These are phyloP conservation scores for Cladosporium sp. DNA, from an alignment of 2,329 filamentous ascomycete species.

Conservation along the genomic window DNA sequence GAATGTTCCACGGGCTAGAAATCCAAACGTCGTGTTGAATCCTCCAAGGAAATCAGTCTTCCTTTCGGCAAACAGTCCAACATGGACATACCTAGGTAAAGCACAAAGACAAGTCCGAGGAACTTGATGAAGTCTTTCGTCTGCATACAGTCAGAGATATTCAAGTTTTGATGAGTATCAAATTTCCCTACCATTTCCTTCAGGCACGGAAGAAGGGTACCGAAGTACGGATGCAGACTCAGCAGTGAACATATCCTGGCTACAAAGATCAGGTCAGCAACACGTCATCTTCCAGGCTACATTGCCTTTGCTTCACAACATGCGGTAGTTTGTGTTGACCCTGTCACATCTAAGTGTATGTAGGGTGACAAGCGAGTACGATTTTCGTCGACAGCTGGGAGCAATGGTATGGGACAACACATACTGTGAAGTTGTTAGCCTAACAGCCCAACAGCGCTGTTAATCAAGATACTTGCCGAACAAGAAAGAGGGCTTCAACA, in stretches of 20 bases:
- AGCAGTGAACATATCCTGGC: slow-evolving; percentile 76
- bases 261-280: too few species aligned
- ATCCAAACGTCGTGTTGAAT: slow-evolving; percentile 81
- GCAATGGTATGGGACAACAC: too few species aligned
- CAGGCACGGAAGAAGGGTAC: slow-evolving; percentile 80
- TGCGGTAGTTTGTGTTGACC: too few species aligned
- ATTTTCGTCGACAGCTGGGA: too few species aligned
- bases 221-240: slow-evolving; percentile 85
- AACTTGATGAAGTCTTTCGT: slow-evolving; percentile 88
- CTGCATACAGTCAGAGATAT: slow-evolving; percentile 33
- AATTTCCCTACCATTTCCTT: slow-evolving; percentile 70
- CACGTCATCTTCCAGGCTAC: too few species aligned
- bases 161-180: neutral
- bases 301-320: too few species aligned
- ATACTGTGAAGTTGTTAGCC: too few species aligned
- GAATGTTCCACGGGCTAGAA: slow-evolving; percentile 69
- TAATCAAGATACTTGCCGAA: slow-evolving; percentile 44
- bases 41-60: slow-evolving; percentile 40
- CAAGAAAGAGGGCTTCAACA: slow-evolving; percentile 82
- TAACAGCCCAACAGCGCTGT: too few species aligned
- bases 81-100: slow-evolving; percentile 65
- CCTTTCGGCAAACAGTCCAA: too few species aligned
- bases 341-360: too few species aligned
- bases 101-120: slow-evolving; percentile 68
- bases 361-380: too few species aligned